Evolutionary conservation across 2,329 filamentous ascomycete species (phyloP).

Genomic region (Iodosphaeria phyllophila): DNA sequence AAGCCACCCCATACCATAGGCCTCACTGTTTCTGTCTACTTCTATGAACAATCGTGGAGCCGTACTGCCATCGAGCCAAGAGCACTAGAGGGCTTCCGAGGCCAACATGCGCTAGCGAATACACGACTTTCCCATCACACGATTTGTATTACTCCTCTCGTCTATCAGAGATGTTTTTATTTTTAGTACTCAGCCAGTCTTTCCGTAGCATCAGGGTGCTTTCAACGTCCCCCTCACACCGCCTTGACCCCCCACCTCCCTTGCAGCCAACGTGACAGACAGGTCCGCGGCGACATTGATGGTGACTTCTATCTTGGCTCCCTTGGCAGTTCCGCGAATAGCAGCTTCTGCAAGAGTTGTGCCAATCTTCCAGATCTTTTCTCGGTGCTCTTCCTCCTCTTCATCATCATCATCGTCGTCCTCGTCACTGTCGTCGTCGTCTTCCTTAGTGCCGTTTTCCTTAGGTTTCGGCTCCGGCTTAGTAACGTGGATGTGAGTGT

Average conservation of each 20-base stretch:
- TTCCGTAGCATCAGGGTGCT: too few relatives aligned
- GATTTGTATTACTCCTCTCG: too few relatives aligned
- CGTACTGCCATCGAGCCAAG: too few relatives aligned
- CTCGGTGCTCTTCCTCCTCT: slow-evolving; percentile 75
- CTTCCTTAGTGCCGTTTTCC: slow-evolving; percentile 33
- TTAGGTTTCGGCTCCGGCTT: slow-evolving; percentile 68
- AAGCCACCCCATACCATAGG: too few relatives aligned
- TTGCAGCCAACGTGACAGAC: slow-evolving; percentile 57
- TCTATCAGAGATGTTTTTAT: too few relatives aligned
- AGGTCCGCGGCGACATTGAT: slow-evolving; percentile 74
- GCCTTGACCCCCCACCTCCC: slow-evolving; percentile 76
- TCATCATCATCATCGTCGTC: slow-evolving; percentile 51
- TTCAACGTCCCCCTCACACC: slow-evolving; percentile 49
- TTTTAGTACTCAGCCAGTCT: too few relatives aligned
- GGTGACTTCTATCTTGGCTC: slow-evolving; percentile 80
- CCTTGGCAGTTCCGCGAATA: slow-evolving; percentile 70
- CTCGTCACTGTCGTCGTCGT: slow-evolving; percentile 44
- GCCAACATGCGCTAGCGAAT: too few relatives aligned
- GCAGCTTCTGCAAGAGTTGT: slow-evolving; percentile 69
- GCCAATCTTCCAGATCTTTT: slow-evolving; percentile 85
- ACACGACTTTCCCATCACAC: too few relatives aligned
- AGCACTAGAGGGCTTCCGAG: too few relatives aligned
- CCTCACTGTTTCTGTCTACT: too few relatives aligned
- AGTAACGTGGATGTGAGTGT: slow-evolving; percentile 81
- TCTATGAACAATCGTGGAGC: too few relatives aligned